Evolutionary conservation across 1,139 yeast species (phyloP), one percentile per base, ranked within the genome.

Genomic region (Pichia sp.): DNA sequence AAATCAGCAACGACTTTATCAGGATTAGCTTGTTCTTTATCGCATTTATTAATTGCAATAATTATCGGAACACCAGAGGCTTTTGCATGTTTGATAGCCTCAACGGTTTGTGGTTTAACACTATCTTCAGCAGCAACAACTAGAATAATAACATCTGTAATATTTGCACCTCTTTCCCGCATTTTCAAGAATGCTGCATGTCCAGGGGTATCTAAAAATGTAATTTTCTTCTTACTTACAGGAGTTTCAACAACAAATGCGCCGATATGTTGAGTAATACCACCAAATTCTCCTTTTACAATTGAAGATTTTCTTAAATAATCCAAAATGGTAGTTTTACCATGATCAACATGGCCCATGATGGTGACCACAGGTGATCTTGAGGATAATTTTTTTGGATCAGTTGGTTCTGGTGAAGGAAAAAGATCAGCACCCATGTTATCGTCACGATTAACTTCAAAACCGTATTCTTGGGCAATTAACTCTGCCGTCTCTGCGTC

Each of bases 341-440:
- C 99, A 59, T 91, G 99, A 61, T 91, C 99, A 31, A 91, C 98
- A 62, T 91, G 99, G 5, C 99, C 99, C 97, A 91, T 91, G 40
- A 91, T 86, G 0, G 98, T 89, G 2, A 91, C 96, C 21, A 91
- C 83, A 0, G 99, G 98, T 0, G 98, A 88, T 50, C 98, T 69
- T 14, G 79, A 70, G 40, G 77, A 77, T 48, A 83, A 61, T 25
- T 50, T 48, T 7, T 45, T 48, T 2, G 61, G 57, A 37, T 57
- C 57, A 4, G 63, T 56, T 1, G 51, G 37, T 6, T 60, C 58
- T 1, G 78, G 69, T 1, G 66, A 65, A 38, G 80, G 76, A 51
- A 76, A 80, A 34, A 83, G 59, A 53, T 83, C 91, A n/a, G 73
- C 70, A 4, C 78, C 80, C 9, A 75, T 70, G 21, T 76, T 74